These are phyloP conservation scores for Lipomyces spencermartinsiae DNA, from an alignment of 805 yeast species.

Conservation along the genomic window DNA sequence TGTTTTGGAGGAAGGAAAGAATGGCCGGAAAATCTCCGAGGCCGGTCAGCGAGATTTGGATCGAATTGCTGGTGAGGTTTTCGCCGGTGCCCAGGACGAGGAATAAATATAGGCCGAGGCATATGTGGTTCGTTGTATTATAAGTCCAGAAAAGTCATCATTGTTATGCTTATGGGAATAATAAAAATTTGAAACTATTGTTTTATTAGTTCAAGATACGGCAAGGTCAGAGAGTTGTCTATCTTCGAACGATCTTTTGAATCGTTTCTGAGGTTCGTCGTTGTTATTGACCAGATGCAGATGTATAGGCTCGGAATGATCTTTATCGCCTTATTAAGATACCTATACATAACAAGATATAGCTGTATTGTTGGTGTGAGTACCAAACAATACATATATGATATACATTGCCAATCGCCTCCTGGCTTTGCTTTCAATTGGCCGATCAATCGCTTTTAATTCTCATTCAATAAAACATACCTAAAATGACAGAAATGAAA, in stretches of 20 bases:
- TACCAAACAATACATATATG: neutral
- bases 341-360: too few species aligned
- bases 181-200: slow-evolving; percentile 31
- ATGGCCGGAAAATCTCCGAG: slow-evolving; percentile 99
- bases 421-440: too few species aligned
- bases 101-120: slow-evolving; percentile 20
- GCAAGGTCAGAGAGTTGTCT: neutral
- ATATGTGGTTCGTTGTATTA: slow-evolving; percentile 1
- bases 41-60: slow-evolving; percentile 99
- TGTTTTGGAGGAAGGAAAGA: slow-evolving; percentile 93
- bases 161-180: slow-evolving; percentile 21
- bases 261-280: neutral
- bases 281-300: neutral
- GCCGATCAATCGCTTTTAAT: neutral
- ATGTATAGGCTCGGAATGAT: neutral
- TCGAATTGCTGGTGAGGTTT: slow-evolving; percentile 58
- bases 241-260: neutral
- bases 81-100: slow-evolving; percentile 36
- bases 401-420: neutral
- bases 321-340: too few species aligned
- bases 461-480: neutral
- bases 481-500: neutral
- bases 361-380: too few species aligned
- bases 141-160: slow-evolving; percentile 13
- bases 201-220: neutral